Evolutionary conservation across 768 basidiomycete genomes (phyloP).

Genomic region (Pleurotus tuoliensis): DNA sequence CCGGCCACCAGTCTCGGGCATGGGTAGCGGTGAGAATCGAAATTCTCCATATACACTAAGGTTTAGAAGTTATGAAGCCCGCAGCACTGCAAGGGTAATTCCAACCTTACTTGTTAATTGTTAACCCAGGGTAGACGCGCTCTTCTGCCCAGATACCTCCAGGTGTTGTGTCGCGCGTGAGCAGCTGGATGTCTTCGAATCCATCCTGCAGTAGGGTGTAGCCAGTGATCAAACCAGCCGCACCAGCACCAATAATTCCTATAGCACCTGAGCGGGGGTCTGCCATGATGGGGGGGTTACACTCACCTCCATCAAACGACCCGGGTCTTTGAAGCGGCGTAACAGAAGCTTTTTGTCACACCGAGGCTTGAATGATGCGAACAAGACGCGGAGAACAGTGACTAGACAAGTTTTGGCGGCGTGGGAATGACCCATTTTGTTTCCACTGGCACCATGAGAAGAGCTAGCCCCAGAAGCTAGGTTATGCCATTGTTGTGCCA

Average conservation of each 20-base stretch:
- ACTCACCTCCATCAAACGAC: too few species aligned
- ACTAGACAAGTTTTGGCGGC: too few species aligned
- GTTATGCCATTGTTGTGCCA: too few species aligned
- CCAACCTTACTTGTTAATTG: constrained; percentile 53
- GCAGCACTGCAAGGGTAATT: neutral
- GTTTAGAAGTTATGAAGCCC: neutral
- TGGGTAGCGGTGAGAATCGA: constrained; percentile 49
- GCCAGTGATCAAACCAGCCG: constrained; percentile 57
- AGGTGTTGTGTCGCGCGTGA: constrained; percentile 49
- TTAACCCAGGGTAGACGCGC: constrained; percentile 52
- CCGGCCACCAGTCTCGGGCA: constrained; percentile 46
- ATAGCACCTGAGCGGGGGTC: constrained; percentile 5
- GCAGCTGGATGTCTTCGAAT: constrained; percentile 48
- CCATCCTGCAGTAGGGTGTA: constrained; percentile 54
- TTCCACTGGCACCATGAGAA: too few species aligned
- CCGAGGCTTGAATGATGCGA: too few species aligned
- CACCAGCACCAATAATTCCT: constrained; percentile 52
- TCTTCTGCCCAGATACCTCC: constrained; percentile 61
- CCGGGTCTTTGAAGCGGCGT: too few species aligned
- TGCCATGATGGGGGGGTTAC: neutral
- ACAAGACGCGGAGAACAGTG: too few species aligned
- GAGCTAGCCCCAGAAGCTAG: too few species aligned
- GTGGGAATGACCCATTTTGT: too few species aligned
- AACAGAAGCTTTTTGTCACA: too few species aligned
- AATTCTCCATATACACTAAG: constrained; percentile 62